phyloP scores from a whole-genome alignment of 352 stramenopile species.

The Pythium volutum region DNA sequence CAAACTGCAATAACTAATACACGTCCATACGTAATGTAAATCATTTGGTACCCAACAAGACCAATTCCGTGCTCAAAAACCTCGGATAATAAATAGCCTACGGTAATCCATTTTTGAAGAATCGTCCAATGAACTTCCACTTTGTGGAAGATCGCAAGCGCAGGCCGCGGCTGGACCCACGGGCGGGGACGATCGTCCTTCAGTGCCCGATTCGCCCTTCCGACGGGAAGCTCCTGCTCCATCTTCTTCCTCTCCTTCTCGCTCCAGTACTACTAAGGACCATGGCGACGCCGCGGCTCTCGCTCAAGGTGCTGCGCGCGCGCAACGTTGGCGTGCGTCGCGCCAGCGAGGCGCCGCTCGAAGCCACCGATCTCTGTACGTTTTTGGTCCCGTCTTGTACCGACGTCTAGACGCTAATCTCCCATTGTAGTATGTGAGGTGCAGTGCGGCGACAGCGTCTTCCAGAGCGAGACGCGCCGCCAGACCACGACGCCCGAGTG shows the following conservation, averaged over 20 bases:
- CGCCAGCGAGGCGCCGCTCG: slow-evolving; percentile 8
- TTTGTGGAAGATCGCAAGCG: slow-evolving; percentile 18
- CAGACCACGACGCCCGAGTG: slow-evolving; percentile 50
- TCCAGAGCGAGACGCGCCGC: slow-evolving; percentile 40
- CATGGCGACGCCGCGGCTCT: slow-evolving; percentile 19
- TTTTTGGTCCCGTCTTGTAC: neutral
- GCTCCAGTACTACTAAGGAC: neutral
- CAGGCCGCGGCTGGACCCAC: neutral
- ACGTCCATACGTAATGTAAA: slow-evolving; percentile 1
- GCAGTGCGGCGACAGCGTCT: slow-evolving; percentile 44
- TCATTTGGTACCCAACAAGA: slow-evolving; percentile 3
- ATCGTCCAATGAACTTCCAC: neutral
- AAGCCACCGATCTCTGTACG: slow-evolving; percentile 17
- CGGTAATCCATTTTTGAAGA: neutral
- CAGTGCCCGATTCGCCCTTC: slow-evolving; percentile 12
- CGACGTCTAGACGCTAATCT: neutral
- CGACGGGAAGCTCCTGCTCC: slow-evolving; percentile 1
- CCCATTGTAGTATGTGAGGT: slow-evolving; percentile 54
- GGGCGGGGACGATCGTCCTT: too few relatives aligned
- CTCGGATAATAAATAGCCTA: neutral
- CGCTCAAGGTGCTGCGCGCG: slow-evolving; percentile 19
- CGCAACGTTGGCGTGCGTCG: slow-evolving; percentile 16
- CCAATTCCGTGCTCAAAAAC: neutral
- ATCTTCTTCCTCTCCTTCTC: neutral
- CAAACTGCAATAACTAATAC: neutral